Evolutionary conservation across 192 early-diverging fungal species (phyloP), one percentile per base, ranked within the genome.

Genomic region (Jimgerdemannia flammicorona): DNA sequence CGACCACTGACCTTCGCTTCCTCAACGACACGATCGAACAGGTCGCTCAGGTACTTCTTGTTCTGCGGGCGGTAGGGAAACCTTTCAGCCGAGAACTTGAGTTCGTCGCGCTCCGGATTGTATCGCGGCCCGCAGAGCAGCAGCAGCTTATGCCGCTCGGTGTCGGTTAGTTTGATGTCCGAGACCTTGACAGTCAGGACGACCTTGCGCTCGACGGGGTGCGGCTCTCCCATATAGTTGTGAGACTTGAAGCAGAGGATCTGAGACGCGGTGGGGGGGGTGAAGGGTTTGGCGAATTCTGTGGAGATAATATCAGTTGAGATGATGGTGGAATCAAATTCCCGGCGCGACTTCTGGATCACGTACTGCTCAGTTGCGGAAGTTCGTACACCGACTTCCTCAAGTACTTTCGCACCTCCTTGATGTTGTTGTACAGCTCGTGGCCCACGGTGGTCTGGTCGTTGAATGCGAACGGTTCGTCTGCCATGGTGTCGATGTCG

Each of bases 81-180:
- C 73, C 84, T 85, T 43, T 90, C 87, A 42, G 82, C 81, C 43
- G 81, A 85, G 71, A 91, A 83, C 74, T 84, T 87, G 67, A 90
- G 75, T 70, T 85, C 76, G 9, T 85, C 84, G 6, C 76, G 84
- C 70, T 86, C 82, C n/a, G 88, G 87, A 75, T 93, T 77, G 75
- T 90, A 91, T 68, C 81, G 70, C 8, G 87, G 76, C 63, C 91
- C 91, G 67, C 84, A 83, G 43, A 93, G 67, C 29, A 93, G 74
- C 20, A 90, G 72, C 49, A 91, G 85, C 70, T 91, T 91, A 75
- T 91, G 90, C 59, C 79, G 70, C 66, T 91, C 77, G 2, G 69
- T 71, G 43, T 81, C 75, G 4, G 78, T 84, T 66, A 91, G 74
- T 0, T 77, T 67, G 66, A 91, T 75, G 76, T 81, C 68, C 59